These are phyloP conservation scores for Lentinula detonsa DNA, from an alignment of 768 basidiomycete species.

Conservation along the genomic window DNA sequence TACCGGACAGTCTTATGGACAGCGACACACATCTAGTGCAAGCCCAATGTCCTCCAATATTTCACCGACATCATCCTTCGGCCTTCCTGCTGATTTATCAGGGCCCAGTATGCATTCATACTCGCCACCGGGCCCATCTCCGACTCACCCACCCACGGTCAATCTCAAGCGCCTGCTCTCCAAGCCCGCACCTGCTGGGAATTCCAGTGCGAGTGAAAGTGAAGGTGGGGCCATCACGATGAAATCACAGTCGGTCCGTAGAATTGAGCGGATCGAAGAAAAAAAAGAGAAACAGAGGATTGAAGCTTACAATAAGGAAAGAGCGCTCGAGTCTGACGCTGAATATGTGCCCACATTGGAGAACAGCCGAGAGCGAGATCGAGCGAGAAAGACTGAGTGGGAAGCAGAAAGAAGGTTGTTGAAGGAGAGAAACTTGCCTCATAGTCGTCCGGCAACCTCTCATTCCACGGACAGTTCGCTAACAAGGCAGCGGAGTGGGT, in stretches of 20 bases:
- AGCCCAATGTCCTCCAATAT: not conserved
- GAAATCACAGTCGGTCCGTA: not conserved
- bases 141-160: not conserved
- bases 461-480: not conserved
- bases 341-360: not conserved
- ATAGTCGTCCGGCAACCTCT: not conserved
- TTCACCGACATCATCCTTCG: not conserved
- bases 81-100: not conserved
- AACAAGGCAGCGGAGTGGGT: not conserved
- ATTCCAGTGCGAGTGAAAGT: constrained; percentile 3
- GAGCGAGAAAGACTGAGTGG: not conserved
- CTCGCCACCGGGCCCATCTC: not conserved
- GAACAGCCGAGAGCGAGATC: not conserved
- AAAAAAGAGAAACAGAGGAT: constrained; percentile 1
- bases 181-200: constrained; percentile 4
- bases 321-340: not conserved
- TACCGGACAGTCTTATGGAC: not conserved
- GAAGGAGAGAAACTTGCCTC: not conserved
- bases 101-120: not conserved
- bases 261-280: not conserved
- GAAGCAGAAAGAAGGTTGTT: constrained; percentile 2
- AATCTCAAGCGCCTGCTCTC: constrained; percentile 4
- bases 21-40: not conserved
- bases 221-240: not conserved
- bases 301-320: constrained; percentile 1